Conservation (phyloP, 768 basidiomycete species). For the Suillus discolor region DNA sequence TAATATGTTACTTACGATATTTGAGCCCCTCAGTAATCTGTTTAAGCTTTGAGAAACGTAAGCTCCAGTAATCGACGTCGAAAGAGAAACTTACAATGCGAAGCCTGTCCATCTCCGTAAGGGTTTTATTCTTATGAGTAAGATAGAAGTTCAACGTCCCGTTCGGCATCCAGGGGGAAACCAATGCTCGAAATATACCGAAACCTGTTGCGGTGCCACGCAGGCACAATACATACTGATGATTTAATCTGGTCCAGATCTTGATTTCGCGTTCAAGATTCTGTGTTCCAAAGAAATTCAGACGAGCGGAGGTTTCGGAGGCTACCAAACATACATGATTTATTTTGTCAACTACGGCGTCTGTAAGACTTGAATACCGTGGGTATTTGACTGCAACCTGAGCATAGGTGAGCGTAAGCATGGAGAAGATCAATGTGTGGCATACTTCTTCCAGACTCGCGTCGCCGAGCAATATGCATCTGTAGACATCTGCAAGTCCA, state of each 20-base stretch:
- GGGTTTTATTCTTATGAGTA: not conserved
- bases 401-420: not conserved
- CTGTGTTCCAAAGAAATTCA: constrained; percentile 13
- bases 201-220: constrained; percentile 21
- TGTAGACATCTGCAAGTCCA: constrained; percentile 50
- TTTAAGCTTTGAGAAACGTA: not conserved
- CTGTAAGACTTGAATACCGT: not conserved
- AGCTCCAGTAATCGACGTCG: not conserved
- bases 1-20: constrained; percentile 12
- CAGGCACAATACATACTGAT: constrained; percentile 23
- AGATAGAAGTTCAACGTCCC: constrained; percentile 36
- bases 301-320: not conserved
- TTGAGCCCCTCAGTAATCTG: constrained; percentile 19
- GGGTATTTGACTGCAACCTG: constrained; percentile 13
- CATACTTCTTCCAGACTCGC: not conserved
- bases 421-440: not conserved
- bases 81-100: constrained; percentile 16
- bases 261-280: constrained; percentile 23
- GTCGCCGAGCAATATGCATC: constrained; percentile 19
- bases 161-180: constrained; percentile 44
- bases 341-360: not conserved
- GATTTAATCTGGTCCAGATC: constrained; percentile 22
- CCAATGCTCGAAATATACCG: constrained; percentile 26
- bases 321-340: not conserved
- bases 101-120: not conserved